Conservation (phyloP, 305 asterid genomes). For the Coffea humblotiana region DNA sequence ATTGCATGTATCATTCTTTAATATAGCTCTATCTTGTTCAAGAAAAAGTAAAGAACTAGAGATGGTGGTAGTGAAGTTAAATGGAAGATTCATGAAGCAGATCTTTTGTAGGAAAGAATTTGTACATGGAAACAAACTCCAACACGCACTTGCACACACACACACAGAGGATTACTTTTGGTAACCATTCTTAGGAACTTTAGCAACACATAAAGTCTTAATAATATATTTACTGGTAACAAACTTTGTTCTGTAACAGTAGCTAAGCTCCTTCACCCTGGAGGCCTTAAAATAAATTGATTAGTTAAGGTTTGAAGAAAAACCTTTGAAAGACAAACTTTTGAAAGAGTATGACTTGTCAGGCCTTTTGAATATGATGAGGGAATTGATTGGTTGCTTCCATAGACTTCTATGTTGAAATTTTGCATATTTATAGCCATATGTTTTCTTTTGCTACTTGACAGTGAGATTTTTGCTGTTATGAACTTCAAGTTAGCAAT, state of each 20-base stretch:
- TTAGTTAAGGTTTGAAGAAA: background rate
- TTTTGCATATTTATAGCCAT: background rate
- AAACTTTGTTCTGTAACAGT: background rate
- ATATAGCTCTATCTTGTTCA: background rate
- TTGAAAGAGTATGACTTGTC: background rate
- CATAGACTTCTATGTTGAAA: background rate
- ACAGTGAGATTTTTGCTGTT: conserved; percentile 4
- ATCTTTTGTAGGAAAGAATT: no score
- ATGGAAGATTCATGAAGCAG: background rate
- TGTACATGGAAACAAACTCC: no score
- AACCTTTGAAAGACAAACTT: background rate
- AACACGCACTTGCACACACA: no score
- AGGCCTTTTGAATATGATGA: background rate
- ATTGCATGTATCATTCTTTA: background rate
- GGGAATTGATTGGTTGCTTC: background rate
- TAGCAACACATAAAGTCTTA: background rate
- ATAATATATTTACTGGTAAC: no score
- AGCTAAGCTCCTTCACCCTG: background rate
- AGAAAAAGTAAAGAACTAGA: background rate
- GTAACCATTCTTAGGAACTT: background rate
- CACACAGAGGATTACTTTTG: background rate
- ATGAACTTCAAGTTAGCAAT: background rate
- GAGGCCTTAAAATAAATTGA: background rate
- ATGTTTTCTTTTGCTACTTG: background rate
- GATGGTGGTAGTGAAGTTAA: background rate